These are phyloP conservation scores for Naegleria fowleri DNA, from an alignment of 208 protist species.

Conservation along the genomic window DNA sequence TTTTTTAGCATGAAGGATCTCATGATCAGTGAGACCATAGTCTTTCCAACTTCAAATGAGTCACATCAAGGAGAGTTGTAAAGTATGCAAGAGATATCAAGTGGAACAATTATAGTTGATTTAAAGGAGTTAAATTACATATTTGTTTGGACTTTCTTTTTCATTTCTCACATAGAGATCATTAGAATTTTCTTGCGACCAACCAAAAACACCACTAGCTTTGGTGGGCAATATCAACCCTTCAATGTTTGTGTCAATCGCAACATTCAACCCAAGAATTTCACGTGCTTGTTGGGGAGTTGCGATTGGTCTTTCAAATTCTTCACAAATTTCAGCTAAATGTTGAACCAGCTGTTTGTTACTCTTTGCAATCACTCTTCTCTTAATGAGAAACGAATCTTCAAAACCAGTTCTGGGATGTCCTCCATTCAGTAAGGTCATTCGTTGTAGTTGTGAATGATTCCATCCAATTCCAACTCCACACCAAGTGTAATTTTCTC, in stretches of 20 bases:
- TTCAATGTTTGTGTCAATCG: background rate
- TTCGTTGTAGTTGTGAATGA: background rate
- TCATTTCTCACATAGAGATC: too few relatives aligned
- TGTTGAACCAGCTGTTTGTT: background rate
- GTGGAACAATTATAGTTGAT: too few relatives aligned
- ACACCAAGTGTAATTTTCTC: background rate
- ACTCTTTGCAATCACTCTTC: background rate
- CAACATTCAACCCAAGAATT: background rate
- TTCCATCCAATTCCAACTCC: background rate
- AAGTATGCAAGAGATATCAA: too few relatives aligned
- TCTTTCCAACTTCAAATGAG: too few relatives aligned
- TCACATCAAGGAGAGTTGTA: too few relatives aligned
- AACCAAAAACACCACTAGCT: background rate
- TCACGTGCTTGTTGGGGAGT: background rate
- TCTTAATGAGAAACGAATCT: background rate
- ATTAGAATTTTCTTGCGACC: too few relatives aligned
- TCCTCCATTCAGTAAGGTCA: background rate
- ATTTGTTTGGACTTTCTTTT: too few relatives aligned
- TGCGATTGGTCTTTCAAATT: background rate
- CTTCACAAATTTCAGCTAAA: background rate
- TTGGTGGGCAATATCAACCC: background rate
- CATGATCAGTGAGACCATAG: too few relatives aligned
- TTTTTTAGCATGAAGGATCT: too few relatives aligned
- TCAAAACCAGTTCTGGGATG: conserved; percentile 16
- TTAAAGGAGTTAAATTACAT: too few relatives aligned